phyloP scores from a whole-genome alignment of 768 basidiomycete genomes.

The Lactarius quietus region DNA sequence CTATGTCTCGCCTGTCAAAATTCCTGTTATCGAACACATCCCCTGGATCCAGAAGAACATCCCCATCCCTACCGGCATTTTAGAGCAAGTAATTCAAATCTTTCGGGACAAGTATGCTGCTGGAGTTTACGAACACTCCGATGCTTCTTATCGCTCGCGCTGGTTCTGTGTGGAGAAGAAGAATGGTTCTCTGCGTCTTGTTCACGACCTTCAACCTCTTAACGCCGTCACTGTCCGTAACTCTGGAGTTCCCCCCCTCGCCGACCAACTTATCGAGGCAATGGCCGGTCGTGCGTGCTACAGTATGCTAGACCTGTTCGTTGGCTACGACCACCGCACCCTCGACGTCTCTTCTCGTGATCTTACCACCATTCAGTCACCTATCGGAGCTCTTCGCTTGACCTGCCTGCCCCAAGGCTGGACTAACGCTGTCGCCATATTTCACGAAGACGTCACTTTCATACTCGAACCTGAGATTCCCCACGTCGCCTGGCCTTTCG shows the following conservation, averaged over 20 bases:
- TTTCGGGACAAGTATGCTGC: slow-evolving; percentile 3
- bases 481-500: too few relatives aligned
- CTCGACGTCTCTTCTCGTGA: not conserved
- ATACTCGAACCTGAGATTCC: not conserved
- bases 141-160: not conserved
- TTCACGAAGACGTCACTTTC: not conserved
- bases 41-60: too few relatives aligned
- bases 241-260: slow-evolving; percentile 12
- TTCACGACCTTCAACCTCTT: slow-evolving; percentile 30
- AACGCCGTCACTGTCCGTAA: slow-evolving; percentile 28
- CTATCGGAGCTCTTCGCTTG: not conserved
- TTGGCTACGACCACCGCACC: not conserved
- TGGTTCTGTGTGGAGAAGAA: not conserved
- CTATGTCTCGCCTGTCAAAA: too few relatives aligned
- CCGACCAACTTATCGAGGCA: slow-evolving; percentile 25
- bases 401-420: not conserved
- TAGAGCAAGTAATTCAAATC: too few relatives aligned
- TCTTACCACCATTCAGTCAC: not conserved
- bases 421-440: not conserved
- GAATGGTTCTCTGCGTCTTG: slow-evolving; percentile 18
- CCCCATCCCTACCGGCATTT: too few relatives aligned
- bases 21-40: too few relatives aligned
- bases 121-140: slow-evolving; percentile 33
- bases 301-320: not conserved
- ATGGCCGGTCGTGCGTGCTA: slow-evolving; percentile 30